These are phyloP conservation scores for Chlorella vulgaris DNA, from an alignment of 139 green algal genomes.

Conservation along the genomic window DNA sequence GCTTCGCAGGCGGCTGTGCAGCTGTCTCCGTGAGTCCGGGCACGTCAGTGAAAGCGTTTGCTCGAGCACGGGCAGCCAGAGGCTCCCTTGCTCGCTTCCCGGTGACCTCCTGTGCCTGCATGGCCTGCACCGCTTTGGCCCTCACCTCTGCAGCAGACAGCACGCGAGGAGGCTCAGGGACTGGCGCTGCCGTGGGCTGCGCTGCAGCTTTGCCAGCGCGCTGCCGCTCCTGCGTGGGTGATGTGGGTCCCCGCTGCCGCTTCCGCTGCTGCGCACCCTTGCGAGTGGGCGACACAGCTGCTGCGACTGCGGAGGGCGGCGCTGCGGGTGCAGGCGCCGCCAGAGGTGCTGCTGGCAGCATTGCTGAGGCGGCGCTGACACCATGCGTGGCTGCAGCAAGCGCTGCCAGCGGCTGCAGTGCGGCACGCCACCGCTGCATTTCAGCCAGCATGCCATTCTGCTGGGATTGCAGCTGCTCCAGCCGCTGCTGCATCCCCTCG, in stretches of 20 bases:
- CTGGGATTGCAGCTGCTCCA: neutral
- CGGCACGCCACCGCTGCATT: slow-evolving; percentile 7
- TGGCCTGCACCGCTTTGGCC: neutral
- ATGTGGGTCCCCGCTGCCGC: neutral
- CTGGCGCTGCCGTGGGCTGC: neutral
- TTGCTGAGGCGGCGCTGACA: no score
- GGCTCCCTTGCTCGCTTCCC: neutral
- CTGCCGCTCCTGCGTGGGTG: neutral
- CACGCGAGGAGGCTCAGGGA: neutral
- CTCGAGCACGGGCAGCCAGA: neutral
- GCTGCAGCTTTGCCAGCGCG: neutral
- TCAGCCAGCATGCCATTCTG: neutral
- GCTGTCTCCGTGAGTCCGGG: neutral
- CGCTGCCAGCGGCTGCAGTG: neutral
- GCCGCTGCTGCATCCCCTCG: neutral
- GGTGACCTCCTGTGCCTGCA: neutral
- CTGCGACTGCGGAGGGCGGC: neutral
- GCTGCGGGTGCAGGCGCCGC: neutral
- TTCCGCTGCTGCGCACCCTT: neutral
- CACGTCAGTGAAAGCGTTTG: neutral
- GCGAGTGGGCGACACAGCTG: neutral
- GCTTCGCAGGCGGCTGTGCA: neutral
- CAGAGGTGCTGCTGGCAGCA: neutral
- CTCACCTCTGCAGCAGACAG: neutral
- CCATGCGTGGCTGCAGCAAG: neutral